Conservation (phyloP, 192 early-diverging fungal species). For the Backusella macrospora region DNA sequence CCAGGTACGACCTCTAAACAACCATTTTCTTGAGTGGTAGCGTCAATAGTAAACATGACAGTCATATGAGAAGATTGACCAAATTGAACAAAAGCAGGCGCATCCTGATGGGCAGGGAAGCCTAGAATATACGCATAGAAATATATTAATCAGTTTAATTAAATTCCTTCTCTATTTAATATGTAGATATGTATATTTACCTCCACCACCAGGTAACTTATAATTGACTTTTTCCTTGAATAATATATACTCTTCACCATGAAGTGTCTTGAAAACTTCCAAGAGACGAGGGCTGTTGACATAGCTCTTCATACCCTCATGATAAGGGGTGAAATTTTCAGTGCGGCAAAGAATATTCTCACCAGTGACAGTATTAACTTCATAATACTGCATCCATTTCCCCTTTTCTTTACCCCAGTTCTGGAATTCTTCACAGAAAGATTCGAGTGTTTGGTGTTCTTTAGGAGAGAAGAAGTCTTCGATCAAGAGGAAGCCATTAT, state of each 20-base stretch:
- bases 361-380: conserved; percentile 48
- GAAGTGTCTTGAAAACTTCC: conserved; percentile 51
- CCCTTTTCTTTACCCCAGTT: conserved; percentile 55
- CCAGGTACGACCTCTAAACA: conserved; percentile 61
- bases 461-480: conserved; percentile 54
- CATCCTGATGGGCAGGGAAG: conserved; percentile 65
- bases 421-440: conserved; percentile 47
- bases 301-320: conserved; percentile 43
- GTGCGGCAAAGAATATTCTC: conserved; percentile 61
- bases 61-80: conserved; percentile 59
- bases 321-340: conserved; percentile 64
- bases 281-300: conserved; percentile 53
- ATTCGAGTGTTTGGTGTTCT: conserved; percentile 50
- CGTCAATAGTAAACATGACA: conserved; percentile 60
- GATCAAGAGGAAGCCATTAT: conserved; percentile 58
- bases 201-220: conserved; percentile 61
- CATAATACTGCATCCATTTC: conserved; percentile 72
- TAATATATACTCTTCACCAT: conserved; percentile 54
- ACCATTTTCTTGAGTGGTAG: conserved; percentile 56
- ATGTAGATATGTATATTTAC: not conserved
- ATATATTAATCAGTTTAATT: not conserved
- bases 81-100: conserved; percentile 63
- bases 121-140: conserved; percentile 17
- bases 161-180: not conserved
- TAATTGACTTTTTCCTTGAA: conserved; percentile 71